Evolutionary conservation across 257 asterid species (phyloP).

Genomic region (Orobanche coerulescens): DNA sequence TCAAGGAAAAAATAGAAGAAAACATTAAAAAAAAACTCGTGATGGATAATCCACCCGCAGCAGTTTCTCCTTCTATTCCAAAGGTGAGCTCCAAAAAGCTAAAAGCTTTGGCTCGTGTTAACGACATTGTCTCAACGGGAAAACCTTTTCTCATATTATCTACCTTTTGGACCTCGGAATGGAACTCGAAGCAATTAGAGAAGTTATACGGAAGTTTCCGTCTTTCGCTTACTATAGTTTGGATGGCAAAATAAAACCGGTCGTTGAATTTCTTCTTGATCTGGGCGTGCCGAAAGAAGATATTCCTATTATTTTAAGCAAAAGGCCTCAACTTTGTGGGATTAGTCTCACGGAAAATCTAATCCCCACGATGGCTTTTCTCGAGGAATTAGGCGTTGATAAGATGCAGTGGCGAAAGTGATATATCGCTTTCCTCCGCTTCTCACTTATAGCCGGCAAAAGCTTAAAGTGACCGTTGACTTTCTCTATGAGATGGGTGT

Average conservation of each 20-base stretch:
- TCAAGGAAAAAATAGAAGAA: constrained; percentile 41
- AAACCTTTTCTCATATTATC: constrained; percentile 62
- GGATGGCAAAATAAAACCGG: constrained; percentile 91
- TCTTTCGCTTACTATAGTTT: constrained; percentile 86
- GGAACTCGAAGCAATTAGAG: constrained; percentile 63
- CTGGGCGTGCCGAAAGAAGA: constrained; percentile 63
- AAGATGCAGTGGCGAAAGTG: constrained; percentile 82
- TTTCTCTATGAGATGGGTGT: constrained; percentile 86
- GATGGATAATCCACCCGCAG: constrained; percentile 30
- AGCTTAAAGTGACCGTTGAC: constrained; percentile 60
- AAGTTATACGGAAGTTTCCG: constrained; percentile 75
- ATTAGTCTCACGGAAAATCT: constrained; percentile 82
- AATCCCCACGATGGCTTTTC: constrained; percentile 83
- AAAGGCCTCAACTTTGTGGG: constrained; percentile 96
- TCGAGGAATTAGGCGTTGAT: constrained; percentile 80
- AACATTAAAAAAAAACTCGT: constrained; percentile 28
- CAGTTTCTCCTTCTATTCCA: constrained; percentile 37
- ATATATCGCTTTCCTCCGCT: constrained; percentile 88
- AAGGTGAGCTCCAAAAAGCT: constrained; percentile 45
- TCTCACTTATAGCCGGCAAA: constrained; percentile 80
- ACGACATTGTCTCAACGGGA: constrained; percentile 47
- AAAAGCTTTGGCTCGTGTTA: constrained; percentile 77
- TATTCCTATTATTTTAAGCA: constrained; percentile 59
- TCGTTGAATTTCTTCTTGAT: constrained; percentile 79
- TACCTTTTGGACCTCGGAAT: constrained; percentile 88